Evolutionary conservation across 2,329 filamentous ascomycete species (phyloP).

Genomic region (Penicillium thymicola): DNA sequence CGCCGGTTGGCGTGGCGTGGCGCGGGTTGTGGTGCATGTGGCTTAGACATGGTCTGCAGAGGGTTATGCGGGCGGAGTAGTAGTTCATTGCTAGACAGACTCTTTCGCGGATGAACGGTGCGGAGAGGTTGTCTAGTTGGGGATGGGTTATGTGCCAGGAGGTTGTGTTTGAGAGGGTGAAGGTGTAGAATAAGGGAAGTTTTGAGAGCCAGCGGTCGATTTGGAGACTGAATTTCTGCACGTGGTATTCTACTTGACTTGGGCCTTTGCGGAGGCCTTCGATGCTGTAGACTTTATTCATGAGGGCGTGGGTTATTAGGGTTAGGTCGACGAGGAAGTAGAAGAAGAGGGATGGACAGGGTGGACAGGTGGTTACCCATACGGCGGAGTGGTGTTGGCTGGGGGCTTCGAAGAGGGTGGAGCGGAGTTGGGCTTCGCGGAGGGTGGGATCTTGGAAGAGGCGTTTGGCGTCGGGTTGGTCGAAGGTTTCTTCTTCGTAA

Average conservation of each 20-base stretch:
- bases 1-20: not conserved
- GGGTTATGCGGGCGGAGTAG: slow-evolving; percentile 40
- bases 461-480: slow-evolving; percentile 21
- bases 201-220: slow-evolving; percentile 38
- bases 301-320: slow-evolving; percentile 36
- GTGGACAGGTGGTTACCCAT: slow-evolving; percentile 25
- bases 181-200: slow-evolving; percentile 33
- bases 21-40: slow-evolving; percentile 20
- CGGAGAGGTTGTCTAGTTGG: slow-evolving; percentile 10
- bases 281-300: slow-evolving; percentile 41
- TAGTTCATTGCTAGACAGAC: slow-evolving; percentile 41
- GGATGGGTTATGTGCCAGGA: slow-evolving; percentile 23
- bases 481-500: slow-evolving; percentile 37
- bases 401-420: slow-evolving; percentile 28
- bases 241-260: slow-evolving; percentile 32
- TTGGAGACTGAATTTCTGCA: slow-evolving; percentile 30
- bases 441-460: slow-evolving; percentile 24
- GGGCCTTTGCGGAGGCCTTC: slow-evolving; percentile 32
- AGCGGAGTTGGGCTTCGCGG: slow-evolving; percentile 24
- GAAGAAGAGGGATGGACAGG: slow-evolving; percentile 38
- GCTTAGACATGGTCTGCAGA: slow-evolving; percentile 44
- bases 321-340: slow-evolving; percentile 37
- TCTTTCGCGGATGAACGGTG: slow-evolving; percentile 28
- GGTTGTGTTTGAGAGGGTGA: slow-evolving; percentile 25
- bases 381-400: slow-evolving; percentile 4